Percentiles rank a stretch among this genome's conserved stretches.
Evolutionary conservation across 2,329 filamentous ascomycete species (phyloP).

Genomic region (Cercospora brassicicola): DNA sequence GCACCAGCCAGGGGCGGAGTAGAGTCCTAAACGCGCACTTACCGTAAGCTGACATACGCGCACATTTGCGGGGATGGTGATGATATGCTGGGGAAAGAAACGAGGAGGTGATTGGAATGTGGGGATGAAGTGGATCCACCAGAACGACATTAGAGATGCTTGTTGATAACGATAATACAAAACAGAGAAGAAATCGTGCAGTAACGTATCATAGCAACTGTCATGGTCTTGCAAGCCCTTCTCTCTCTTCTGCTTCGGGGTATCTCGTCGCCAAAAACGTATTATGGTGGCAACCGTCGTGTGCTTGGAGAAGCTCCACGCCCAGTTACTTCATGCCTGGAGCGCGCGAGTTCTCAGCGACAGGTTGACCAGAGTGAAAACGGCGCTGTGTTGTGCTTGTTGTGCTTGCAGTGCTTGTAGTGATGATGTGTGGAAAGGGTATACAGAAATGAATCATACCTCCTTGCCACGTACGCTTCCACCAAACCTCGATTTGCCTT

Average conservation of each 20-base stretch:
- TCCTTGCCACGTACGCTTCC: conserved; percentile 59
- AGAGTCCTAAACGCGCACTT: conserved; percentile 20
- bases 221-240: neutral
- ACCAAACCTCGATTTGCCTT: conserved; percentile 65
- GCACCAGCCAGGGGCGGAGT: neutral
- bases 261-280: neutral
- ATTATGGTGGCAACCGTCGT: neutral
- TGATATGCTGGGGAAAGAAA: conserved; percentile 1
- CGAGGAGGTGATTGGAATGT: conserved; percentile 2
- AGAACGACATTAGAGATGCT: conserved; percentile 1
- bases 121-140: conserved; percentile 1
- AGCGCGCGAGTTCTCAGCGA: conserved; percentile 22
- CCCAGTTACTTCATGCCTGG: conserved; percentile 21
- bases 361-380: conserved; percentile 3
- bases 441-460: conserved; percentile 69
- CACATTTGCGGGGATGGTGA: neutral
- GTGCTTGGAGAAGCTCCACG: conserved; percentile 12
- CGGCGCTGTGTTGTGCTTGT: neutral
- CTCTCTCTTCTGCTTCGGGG: neutral
- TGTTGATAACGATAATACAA: neutral
- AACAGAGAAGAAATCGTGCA: neutral
- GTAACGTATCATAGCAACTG: neutral
- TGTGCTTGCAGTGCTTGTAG: neutral
- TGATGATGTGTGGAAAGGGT: conserved; percentile 3
- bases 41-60: conserved; percentile 33